Percentiles rank a stretch among this genome's conserved stretches.
These are phyloP conservation scores for Phytophthora aleatoria DNA, from an alignment of 352 stramenopile species.

Conservation along the genomic window DNA sequence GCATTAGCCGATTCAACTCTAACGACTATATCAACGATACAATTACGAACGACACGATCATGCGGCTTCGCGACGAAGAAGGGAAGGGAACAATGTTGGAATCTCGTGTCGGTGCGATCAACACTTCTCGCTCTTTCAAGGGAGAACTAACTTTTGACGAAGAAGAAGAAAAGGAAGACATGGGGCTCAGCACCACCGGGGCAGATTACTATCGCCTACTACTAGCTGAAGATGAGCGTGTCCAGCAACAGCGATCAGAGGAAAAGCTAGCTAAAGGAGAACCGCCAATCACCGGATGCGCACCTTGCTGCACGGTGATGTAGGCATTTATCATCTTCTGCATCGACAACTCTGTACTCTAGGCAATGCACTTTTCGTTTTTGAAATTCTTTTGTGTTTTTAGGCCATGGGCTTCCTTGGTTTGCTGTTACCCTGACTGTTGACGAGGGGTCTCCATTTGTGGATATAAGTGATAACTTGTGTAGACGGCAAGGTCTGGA, in stretches of 20 bases:
- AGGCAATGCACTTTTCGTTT: background rate
- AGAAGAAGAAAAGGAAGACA: conserved; percentile 42
- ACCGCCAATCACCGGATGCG: conserved; percentile 46
- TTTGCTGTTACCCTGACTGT: background rate
- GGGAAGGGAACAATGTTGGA: conserved; percentile 38
- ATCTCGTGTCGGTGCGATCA: conserved; percentile 14
- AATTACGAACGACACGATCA: conserved; percentile 77
- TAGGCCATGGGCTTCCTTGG: no score
- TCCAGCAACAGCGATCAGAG: conserved; percentile 33
- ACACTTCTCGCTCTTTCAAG: conserved; percentile 50
- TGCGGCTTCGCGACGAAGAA: conserved; percentile 51
- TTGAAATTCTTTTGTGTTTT: background rate
- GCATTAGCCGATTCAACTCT: conserved; percentile 47
- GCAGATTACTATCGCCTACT: conserved; percentile 57
- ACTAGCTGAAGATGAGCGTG: conserved; percentile 43
- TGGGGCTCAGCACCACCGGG: conserved; percentile 35
- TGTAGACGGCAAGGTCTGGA: background rate
- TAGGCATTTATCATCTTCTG: conserved; percentile 11
- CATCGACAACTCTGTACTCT: conserved; percentile 9
- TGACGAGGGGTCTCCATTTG: conserved; percentile 18
- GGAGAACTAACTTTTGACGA: conserved; percentile 61
- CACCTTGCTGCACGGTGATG: conserved; percentile 64
- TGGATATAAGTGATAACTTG: background rate
- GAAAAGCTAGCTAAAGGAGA: conserved; percentile 34
- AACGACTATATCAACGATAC: conserved; percentile 76